Evolutionary conservation across 192 early-diverging fungal species (phyloP).

Genomic region (Umbelopsis isabellina): DNA sequence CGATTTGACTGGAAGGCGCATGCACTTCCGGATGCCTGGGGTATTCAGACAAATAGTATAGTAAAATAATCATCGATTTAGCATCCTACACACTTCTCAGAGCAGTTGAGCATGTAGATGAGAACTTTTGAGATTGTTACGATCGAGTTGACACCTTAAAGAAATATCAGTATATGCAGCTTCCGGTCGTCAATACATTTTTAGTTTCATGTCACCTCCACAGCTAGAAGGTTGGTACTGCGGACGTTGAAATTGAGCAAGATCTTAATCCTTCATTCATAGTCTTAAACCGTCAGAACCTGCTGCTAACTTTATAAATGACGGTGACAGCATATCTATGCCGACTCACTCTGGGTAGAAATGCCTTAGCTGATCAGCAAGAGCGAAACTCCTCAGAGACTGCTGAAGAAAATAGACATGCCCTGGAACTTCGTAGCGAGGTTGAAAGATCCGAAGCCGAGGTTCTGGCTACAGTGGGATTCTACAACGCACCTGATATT

Average conservation of each 20-base stretch:
- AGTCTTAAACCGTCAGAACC: not conserved
- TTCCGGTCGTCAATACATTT: too few species aligned
- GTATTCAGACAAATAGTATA: not conserved
- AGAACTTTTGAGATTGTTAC: too few species aligned
- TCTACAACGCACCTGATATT: conserved; percentile 12
- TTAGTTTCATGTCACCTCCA: too few species aligned
- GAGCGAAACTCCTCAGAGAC: not conserved
- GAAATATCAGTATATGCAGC: too few species aligned
- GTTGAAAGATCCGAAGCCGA: conserved; percentile 14
- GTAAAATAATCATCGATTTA: not conserved
- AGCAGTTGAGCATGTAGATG: too few species aligned
- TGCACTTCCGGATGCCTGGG: too few species aligned
- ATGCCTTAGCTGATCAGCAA: conserved; percentile 4
- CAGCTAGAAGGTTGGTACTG: too few species aligned
- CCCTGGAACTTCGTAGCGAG: conserved; percentile 1
- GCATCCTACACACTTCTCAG: too few species aligned
- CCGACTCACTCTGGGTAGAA: conserved; percentile 7
- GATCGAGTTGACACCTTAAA: too few species aligned
- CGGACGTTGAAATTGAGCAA: not conserved
- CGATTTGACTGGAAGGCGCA: not conserved
- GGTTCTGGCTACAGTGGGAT: not conserved
- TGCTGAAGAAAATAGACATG: not conserved
- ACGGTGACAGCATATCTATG: conserved; percentile 21
- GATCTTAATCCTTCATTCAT: not conserved
- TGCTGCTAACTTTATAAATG: not conserved